phyloP scores from a whole-genome alignment of 2,329 filamentous ascomycete species.

The Metarhizium brunneum region DNA sequence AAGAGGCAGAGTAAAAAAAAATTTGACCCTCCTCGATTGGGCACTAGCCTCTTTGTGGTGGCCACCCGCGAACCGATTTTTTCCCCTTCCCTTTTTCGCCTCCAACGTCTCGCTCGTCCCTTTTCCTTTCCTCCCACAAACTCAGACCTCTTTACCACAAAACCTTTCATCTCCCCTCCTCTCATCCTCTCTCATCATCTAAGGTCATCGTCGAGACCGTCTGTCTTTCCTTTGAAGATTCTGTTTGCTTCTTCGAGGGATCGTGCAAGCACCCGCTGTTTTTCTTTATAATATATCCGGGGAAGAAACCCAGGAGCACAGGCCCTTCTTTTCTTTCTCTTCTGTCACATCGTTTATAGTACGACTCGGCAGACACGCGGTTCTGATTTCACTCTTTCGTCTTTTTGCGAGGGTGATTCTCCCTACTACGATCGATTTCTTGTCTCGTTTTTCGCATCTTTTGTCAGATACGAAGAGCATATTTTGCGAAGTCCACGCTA shows the following conservation, averaged over 20 bases:
- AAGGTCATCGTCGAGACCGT: conserved; percentile 21
- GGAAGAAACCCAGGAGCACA: conserved; percentile 21
- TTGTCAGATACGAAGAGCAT: not conserved
- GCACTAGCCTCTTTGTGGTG: conserved; percentile 22
- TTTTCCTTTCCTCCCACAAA: conserved; percentile 24
- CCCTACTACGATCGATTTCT: conserved; percentile 7
- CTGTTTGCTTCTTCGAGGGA: conserved; percentile 32
- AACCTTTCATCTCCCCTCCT: conserved; percentile 21
- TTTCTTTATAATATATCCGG: conserved; percentile 22
- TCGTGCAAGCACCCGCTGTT: conserved; percentile 22
- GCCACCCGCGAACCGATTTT: conserved; percentile 24
- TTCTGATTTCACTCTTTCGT: conserved; percentile 15
- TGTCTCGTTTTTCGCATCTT: conserved; percentile 4
- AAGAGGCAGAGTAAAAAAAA: conserved; percentile 6
- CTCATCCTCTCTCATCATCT: conserved; percentile 18
- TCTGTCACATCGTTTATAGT: conserved; percentile 16
- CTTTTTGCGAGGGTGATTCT: conserved; percentile 21
- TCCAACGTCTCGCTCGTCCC: conserved; percentile 13
- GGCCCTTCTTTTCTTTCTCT: conserved; percentile 24
- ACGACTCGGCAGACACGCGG: conserved; percentile 14
- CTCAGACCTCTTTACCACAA: conserved; percentile 18
- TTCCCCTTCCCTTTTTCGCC: conserved; percentile 23
- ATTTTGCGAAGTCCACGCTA: not conserved
- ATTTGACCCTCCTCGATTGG: conserved; percentile 9
- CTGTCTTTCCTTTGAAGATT: conserved; percentile 37